Percentiles rank a stretch among this genome's conserved stretches.
Conservation (phyloP, 768 basidiomycete genomes). For the Pseudohyphozyma bogoriensis region DNA sequence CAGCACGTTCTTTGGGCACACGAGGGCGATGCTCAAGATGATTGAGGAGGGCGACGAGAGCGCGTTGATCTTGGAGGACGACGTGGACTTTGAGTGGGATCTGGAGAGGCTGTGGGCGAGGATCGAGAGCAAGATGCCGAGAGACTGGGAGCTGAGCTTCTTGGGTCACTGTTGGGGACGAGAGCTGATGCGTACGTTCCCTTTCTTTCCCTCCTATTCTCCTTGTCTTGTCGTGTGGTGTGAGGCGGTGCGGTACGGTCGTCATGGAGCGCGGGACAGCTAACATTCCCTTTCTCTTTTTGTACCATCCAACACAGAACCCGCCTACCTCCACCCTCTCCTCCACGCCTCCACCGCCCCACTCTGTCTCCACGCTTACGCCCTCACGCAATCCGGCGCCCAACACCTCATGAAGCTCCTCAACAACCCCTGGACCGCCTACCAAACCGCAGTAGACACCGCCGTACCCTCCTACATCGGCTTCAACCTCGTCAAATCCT, state of each 20-base stretch:
- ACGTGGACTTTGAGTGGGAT: constrained; percentile 35
- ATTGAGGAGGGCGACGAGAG: constrained; percentile 27
- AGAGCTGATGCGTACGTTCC: constrained; percentile 12
- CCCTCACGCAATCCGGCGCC: constrained; percentile 26
- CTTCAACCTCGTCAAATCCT: constrained; percentile 15
- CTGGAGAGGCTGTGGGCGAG: constrained; percentile 28
- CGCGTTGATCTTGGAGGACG: constrained; percentile 34
- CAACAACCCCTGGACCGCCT: constrained; percentile 30
- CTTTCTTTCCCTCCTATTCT: background rate
- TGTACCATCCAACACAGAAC: constrained; percentile 16
- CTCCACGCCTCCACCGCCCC: constrained; percentile 29
- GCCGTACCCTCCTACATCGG: constrained; percentile 22
- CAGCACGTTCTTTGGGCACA: constrained; percentile 31
- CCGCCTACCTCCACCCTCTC: constrained; percentile 30
- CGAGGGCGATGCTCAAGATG: constrained; percentile 27
- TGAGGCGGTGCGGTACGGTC: too few species aligned
- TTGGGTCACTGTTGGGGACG: constrained; percentile 34
- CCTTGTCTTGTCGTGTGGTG: too few species aligned
- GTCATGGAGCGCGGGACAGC: background rate
- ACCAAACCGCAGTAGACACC: constrained; percentile 30
- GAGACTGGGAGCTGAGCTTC: constrained; percentile 27
- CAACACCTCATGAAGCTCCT: constrained; percentile 13
- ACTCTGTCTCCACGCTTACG: constrained; percentile 35
- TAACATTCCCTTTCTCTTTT: too few species aligned
- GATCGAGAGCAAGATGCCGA: constrained; percentile 20